Evolutionary conservation across 2,329 filamentous ascomycete species (phyloP), one percentile per base, ranked within the genome.

Genomic region (Fusarium tricinctum): DNA sequence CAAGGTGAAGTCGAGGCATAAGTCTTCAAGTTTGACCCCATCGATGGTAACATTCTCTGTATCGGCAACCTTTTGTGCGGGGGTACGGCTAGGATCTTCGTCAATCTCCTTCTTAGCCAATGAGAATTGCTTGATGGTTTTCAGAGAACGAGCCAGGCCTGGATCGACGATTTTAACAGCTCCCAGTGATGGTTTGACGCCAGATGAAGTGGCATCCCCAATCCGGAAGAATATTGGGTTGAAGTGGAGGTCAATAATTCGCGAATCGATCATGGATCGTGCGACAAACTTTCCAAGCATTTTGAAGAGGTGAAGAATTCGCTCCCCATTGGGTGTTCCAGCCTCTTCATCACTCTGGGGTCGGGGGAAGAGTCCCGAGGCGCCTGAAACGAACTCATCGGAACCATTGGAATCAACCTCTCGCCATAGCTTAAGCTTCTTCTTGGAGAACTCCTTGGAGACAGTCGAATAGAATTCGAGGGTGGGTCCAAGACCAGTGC

Each of bases 181-280:
- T 8, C 93, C 94, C 9, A 99, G 85, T 1, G 94, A 97, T 14
- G 94, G 94, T 22, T 89, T 89, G 6, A 97, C 89, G 0, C 84
- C 84, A 6, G 81, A 79, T 2, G 88, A 81, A 2, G 80, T 78
- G 4, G 88, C 85, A 72, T 97, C 92, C 17, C 92, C 93, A 68
- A 97, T 92, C 59, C 95, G 92, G 89, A 99, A 99, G 83, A 99
- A 97, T 8, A 94, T 97, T 3, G 96, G 92, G 76, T 97, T 99
- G 81, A 99, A 96, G 57, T 95, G 96, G 70, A 99, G 90, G 74
- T 99, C 96, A 71, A 99, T 97, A 77, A 99, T 98, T 54, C 96
- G 89, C 1, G 95, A 97, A 78, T 99, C 96, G 53, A 99, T 91
- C 96, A 99, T 98, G 1, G 96, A 97, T 50, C 96, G 90, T 30